Conservation (phyloP, 352 stramenopile species). For the Aphanomyces stellatus region DNA sequence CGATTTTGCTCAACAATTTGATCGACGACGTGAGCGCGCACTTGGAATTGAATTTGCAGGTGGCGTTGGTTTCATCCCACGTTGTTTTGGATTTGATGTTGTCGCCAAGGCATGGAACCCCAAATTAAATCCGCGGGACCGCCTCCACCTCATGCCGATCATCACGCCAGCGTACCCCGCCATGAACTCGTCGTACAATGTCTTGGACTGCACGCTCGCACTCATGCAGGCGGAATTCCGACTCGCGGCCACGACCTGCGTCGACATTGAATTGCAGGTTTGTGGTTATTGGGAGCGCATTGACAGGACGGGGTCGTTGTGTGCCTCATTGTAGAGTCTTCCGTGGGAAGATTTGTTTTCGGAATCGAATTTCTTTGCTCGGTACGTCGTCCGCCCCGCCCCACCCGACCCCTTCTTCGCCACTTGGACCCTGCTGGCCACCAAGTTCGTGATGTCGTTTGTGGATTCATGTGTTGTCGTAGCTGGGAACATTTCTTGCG, state of each 20-base stretch:
- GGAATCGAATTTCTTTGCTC: conserved; percentile 61
- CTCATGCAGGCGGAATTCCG: conserved; percentile 88
- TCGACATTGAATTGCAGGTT: conserved; percentile 77
- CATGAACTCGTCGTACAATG: conserved; percentile 98
- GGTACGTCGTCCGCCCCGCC: conserved; percentile 35
- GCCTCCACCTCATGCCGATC: conserved; percentile 96
- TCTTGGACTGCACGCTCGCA: conserved; percentile 85
- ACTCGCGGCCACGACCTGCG: conserved; percentile 43
- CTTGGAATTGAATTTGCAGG: not conserved
- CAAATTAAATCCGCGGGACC: conserved; percentile 72
- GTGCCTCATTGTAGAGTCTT: conserved; percentile 61
- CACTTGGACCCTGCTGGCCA: no score
- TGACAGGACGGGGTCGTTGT: no score
- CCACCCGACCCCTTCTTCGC: no score
- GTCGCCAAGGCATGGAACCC: conserved; percentile 82
- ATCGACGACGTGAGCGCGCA: conserved; percentile 24
- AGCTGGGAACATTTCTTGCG: conserved; percentile 77
- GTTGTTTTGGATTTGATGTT: not conserved
- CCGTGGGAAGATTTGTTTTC: conserved; percentile 76
- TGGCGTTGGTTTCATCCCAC: not conserved
- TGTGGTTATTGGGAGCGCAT: no score
- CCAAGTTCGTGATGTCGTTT: no score
- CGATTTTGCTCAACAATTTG: conserved; percentile 78
- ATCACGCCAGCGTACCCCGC: conserved; percentile 97
- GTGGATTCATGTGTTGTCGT: not conserved